These are phyloP conservation scores for Clitopilus hobsonii DNA, from an alignment of 768 basidiomycete genomes.

Conservation along the genomic window DNA sequence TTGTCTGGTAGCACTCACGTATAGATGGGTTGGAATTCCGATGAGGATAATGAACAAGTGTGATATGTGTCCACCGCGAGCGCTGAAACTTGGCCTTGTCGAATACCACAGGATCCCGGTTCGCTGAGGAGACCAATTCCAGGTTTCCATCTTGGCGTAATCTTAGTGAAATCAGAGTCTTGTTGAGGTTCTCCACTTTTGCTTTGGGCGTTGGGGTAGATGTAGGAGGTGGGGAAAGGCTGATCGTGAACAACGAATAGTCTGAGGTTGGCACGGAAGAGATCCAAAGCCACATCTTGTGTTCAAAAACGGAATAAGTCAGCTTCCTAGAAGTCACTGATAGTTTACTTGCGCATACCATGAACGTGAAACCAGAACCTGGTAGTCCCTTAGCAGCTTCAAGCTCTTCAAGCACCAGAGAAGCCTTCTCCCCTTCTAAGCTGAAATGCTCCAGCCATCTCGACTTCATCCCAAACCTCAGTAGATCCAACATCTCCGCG, in stretches of 20 bases:
- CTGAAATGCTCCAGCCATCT: constrained; percentile 80
- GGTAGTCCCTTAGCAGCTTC: constrained; percentile 52
- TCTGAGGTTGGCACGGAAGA: constrained; percentile 30
- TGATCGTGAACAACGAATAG: constrained; percentile 34
- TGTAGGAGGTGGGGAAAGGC: constrained; percentile 11
- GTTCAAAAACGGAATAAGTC: constrained; percentile 1
- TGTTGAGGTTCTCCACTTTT: background rate
- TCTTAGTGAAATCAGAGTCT: constrained; percentile 36
- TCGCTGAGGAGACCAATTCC: constrained; percentile 37
- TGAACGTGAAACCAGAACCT: constrained; percentile 62
- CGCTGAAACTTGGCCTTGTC: constrained; percentile 42
- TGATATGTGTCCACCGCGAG: constrained; percentile 69
- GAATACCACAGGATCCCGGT: constrained; percentile 35
- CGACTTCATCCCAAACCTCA: constrained; percentile 67
- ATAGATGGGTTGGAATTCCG: constrained; percentile 50
- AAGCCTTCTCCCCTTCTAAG: constrained; percentile 46
- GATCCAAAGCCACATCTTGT: constrained; percentile 47
- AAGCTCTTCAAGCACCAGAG: constrained; percentile 41
- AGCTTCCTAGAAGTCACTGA: background rate
- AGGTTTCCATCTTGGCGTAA: constrained; percentile 56
- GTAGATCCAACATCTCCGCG: constrained; percentile 61
- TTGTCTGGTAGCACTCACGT: constrained; percentile 36
- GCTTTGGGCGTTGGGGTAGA: background rate
- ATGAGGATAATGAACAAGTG: constrained; percentile 62
- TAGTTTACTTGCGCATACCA: too few species aligned